phyloP scores from a whole-genome alignment of 129 eudicot species.

The Pseudognaphalium luteoalbum region DNA sequence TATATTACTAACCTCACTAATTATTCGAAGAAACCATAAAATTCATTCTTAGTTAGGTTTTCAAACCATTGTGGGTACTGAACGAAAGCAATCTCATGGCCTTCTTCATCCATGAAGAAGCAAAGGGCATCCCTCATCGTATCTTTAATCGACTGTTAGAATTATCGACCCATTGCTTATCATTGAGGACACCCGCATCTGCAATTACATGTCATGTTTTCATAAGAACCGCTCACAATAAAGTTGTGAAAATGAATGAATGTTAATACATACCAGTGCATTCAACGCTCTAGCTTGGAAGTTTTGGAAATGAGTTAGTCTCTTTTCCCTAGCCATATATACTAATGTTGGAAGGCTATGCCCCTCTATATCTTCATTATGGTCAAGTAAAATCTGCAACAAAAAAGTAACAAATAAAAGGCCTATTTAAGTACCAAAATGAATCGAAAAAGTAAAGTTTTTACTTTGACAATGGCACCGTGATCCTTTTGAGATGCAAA shows the following conservation, averaged over 20 bases:
- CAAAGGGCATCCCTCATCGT: slow-evolving; percentile 78
- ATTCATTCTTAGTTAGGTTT: slow-evolving; percentile 71
- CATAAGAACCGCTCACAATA: neutral
- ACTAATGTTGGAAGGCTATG: slow-evolving; percentile 58
- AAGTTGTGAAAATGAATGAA: neutral
- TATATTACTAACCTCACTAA: slow-evolving; percentile 41
- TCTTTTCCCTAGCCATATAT: slow-evolving; percentile 83
- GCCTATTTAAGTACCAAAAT: neutral
- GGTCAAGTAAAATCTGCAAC: slow-evolving; percentile 55
- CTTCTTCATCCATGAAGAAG: slow-evolving; percentile 86
- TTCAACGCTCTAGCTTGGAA: slow-evolving; percentile 97
- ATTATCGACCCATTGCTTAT: slow-evolving; percentile 81
- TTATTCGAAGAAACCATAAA: slow-evolving; percentile 49
- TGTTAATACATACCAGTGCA: slow-evolving; percentile 57
- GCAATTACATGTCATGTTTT: slow-evolving; percentile 21
- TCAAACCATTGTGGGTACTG: slow-evolving; percentile 72
- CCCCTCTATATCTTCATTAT: slow-evolving; percentile 53
- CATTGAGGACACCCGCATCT: slow-evolving; percentile 84
- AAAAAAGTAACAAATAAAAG: neutral
- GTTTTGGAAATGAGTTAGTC: slow-evolving; percentile 66
- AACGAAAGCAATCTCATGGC: slow-evolving; percentile 78
- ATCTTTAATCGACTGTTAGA: slow-evolving; percentile 73
- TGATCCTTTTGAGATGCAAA: slow-evolving; percentile 54
- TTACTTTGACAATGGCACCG: slow-evolving; percentile 56
- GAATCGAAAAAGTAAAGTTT: too few relatives aligned